Evolutionary conservation across 1,284 basidiomycete species (phyloP), one percentile per base, ranked within the genome.

Genomic region (Phellopilus nigrolimitatus): DNA sequence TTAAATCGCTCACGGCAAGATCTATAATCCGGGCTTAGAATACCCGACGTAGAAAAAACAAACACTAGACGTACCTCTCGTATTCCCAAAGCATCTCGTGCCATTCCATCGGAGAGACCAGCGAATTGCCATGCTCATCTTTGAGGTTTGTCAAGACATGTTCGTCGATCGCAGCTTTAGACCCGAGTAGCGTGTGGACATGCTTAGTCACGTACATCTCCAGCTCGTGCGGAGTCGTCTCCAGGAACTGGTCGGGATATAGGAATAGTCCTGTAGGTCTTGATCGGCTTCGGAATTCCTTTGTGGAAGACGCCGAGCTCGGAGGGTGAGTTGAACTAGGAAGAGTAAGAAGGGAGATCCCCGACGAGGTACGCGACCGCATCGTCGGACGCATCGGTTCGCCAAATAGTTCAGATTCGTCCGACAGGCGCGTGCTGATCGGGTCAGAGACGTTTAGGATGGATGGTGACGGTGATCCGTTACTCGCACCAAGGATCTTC

Each of bases 131-230:
- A 9, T 68, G 59, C 47, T 69, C 65, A 45, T 71, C 74, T 13
- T 62, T 60, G 37, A 73, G 68, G 2, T 69, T n/a, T n/a, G n/a
- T 68, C 27, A 55, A 60, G 24, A 83, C 60, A 59, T 69, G 80
- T 37, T 77, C 75, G n/a, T 59, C 61, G 7, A 88, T 65, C 1
- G 82, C 81, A 38, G 70, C 68, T 59, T 78, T 78, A 60, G 77
- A 82, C 21, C 76, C 77, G 17, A 88, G 67, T 2, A 88, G 61
- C 5, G 72, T 72, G 61, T 88, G 80, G 47, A 84, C 67, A 60
- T 82, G 72, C 63, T 79, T 80, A 66, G 76, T 80, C 7, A 79
- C 72, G 58, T 87, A 80, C 76, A 82, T 79, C 67, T 88, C 84
- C 37, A 87, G 67, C 61, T 85, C 83, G 2, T 64, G 60, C 8